Evolutionary conservation across 495 filamentous ascomycete species (phyloP), one percentile per base, ranked within the genome.

Genomic region (Cenococcum geophilum): DNA sequence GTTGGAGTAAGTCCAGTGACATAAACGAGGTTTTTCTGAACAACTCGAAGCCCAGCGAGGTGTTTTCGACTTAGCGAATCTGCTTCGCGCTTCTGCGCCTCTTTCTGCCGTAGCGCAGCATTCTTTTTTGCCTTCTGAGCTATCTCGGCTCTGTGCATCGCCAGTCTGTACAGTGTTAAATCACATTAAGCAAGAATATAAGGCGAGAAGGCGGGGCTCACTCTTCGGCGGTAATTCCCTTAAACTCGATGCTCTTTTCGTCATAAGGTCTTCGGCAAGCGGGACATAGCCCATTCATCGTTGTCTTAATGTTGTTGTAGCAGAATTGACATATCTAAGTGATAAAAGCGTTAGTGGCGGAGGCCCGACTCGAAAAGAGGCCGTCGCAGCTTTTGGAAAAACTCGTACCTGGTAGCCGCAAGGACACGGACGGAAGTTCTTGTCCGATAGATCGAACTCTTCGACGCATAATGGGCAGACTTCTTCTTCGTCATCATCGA

Each of bases 1-100:
- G 85, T 88, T 21, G 93, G 93, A 58, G 87, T 95, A 37, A 99
- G 78, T 27, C 93, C 95, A 22, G 95, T 93, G 61, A 99, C 92
- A 71, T 99, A 99, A 62, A 99, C 95, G 36, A 99, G 82, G 66
- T 99, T 99, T 77, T 97, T 96, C 75, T 97, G 95, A 36, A 96
- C 88, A 34, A 99, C 95, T 47, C 95, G 82, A 43, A 99, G 87
- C 49, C 95, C 95, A 36, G 92, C 88, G 16, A 99, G 78, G 71
- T 97, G 95, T 73, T 97, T 97, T 36, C 92, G 87, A 69, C 89
- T 96, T 51, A 93, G 85, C 55, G 87, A 89, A 74, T 99, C 95
- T 62, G 92, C 92, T 76, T 99, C 92, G 55, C 89, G 88, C 68
- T 92, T 96, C 73, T 97, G 92, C 35, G 82, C 89, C 75, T 99